Evolutionary conservation across 306 rosid species (phyloP).

Genomic region (Quercus variabilis): DNA sequence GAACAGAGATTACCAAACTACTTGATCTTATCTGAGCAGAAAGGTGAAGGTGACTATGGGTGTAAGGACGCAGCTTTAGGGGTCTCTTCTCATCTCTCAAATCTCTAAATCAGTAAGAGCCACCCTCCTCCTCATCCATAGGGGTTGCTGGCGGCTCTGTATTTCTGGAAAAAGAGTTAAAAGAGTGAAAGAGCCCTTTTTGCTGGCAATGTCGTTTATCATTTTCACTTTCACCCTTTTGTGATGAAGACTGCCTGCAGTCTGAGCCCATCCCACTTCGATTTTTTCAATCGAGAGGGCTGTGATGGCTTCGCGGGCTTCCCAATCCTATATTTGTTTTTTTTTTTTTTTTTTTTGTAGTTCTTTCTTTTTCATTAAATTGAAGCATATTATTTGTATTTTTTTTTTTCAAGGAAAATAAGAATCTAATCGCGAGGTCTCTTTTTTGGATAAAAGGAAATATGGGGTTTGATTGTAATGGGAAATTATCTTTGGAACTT

Average conservation of each 20-base stretch:
- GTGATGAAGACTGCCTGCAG: slow-evolving; percentile 53
- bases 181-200: neutral
- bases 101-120: neutral
- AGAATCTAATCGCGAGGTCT: too few species aligned
- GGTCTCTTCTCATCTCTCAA: neutral
- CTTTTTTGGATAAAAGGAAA: too few species aligned
- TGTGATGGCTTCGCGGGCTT: slow-evolving; percentile 44
- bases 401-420: too few species aligned
- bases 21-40: slow-evolving; percentile 43
- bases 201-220: neutral
- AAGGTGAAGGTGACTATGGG: neutral
- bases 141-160: slow-evolving; percentile 33
- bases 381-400: too few species aligned
- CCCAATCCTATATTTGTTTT: too few species aligned
- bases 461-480: too few species aligned
- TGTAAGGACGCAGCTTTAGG: neutral
- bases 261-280: slow-evolving; percentile 27
- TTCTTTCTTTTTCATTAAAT: too few species aligned
- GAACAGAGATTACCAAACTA: neutral
- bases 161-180: neutral
- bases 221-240: neutral
- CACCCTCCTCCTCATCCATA: too few species aligned
- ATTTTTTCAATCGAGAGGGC: slow-evolving; percentile 5
- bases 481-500: too few species aligned
- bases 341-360: neutral